Conservation (phyloP, 2,329 filamentous ascomycete species). For the Diaporthe longicolla region DNA sequence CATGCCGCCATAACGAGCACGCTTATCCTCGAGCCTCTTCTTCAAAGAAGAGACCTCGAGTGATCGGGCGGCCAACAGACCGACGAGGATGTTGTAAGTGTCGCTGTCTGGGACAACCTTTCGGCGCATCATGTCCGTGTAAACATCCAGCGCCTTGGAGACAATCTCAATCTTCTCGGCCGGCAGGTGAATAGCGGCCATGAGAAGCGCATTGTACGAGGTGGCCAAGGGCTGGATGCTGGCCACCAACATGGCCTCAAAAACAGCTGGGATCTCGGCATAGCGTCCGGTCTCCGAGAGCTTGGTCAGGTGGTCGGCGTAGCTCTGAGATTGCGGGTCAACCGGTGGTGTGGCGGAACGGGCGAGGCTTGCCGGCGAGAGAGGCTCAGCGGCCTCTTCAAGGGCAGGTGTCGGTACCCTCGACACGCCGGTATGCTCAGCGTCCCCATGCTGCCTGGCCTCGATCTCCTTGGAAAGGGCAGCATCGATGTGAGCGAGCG, state of each 20-base stretch:
- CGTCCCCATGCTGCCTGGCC: conserved; percentile 53
- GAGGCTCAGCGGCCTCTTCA: conserved; percentile 51
- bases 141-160: conserved; percentile 93
- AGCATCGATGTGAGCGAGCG: conserved; percentile 86
- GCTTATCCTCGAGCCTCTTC: conserved; percentile 82
- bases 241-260: conserved; percentile 89
- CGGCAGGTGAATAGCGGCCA: conserved; percentile 87
- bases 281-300: conserved; percentile 81
- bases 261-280: conserved; percentile 89
- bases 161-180: conserved; percentile 85
- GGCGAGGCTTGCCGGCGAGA: conserved; percentile 61
- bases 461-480: conserved; percentile 85
- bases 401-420: conserved; percentile 53
- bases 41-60: conserved; percentile 83
- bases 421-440: conserved; percentile 59
- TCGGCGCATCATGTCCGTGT: conserved; percentile 94
- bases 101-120: conserved; percentile 84
- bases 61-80: conserved; percentile 83
- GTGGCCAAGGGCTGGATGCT: conserved; percentile 84
- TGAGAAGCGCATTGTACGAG: conserved; percentile 93
- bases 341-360: conserved; percentile 73
- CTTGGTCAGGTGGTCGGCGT: conserved; percentile 83
- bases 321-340: conserved; percentile 76
- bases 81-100: conserved; percentile 90
- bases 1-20: conserved; percentile 87